A percentile compares a stretch with the other conserved stretches of the same genome.
phyloP scores from a whole-genome alignment of 768 basidiomycete genomes.

The Calocera cornea region DNA sequence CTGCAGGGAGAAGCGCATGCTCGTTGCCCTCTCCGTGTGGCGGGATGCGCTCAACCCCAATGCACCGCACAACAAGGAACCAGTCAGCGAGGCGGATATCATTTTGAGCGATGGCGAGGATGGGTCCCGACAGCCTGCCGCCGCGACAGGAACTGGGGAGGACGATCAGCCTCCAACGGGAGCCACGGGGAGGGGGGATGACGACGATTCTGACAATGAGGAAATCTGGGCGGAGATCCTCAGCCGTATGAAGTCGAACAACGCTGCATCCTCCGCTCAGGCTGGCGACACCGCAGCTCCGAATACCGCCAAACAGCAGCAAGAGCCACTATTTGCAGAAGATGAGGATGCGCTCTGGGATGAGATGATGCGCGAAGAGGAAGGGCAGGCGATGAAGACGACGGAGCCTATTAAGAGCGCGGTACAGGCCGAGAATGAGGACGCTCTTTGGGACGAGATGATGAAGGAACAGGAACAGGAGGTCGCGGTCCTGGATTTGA shows the following conservation, averaged over 20 bases:
- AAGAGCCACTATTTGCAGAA: background rate
- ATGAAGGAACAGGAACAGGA: conserved; percentile 10
- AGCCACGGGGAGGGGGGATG: conserved; percentile 11
- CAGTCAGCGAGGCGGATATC: conserved; percentile 40
- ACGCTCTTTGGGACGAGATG: conserved; percentile 27
- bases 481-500: background rate
- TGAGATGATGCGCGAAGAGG: conserved; percentile 37
- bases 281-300: background rate
- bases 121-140: background rate
- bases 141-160: conserved; percentile 13
- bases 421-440: conserved; percentile 25
- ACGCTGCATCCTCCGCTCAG: conserved; percentile 2
- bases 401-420: background rate
- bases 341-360: conserved; percentile 2
- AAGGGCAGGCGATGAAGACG: conserved; percentile 19
- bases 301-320: background rate
- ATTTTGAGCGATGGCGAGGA: conserved; percentile 68
- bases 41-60: background rate
- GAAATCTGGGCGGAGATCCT: conserved; percentile 22
- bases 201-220: conserved; percentile 25
- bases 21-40: conserved; percentile 33
- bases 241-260: conserved; percentile 11
- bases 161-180: background rate
- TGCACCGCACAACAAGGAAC: conserved; percentile 5
- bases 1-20: conserved; percentile 74